Base-by-base conservation (phyloP, 352 stramenopile genomes). In the Globisporangium canariense region DNA sequence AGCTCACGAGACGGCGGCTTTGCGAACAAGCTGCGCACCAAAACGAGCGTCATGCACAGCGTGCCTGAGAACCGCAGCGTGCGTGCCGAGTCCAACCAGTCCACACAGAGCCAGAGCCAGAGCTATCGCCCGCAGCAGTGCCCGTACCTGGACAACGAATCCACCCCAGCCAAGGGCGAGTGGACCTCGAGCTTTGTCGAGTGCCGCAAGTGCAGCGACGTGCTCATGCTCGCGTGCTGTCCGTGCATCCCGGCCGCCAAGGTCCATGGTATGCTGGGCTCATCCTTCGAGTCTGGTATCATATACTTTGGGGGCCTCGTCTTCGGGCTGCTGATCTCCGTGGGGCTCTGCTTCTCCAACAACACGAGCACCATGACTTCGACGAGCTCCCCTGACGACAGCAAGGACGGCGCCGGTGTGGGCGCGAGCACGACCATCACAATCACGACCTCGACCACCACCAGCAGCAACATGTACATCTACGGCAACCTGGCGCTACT, bases 301-400 rank as follows among this genome's bases (percentile, higher is more conserved):
- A 51, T 84, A 36, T 82, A 75, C 65, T 86, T 77, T 55, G 75
- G 75, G 8, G 70, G 57, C 18, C 66, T 86, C 43, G 68, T 68
- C 2, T 78, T 79, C 51, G 71, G 66, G 20, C 56, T 76, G 18
- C 38, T 81, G 4, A 22, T 86, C 13, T 79, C 58, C 30, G n/a
- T 73, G 11, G 77, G 75, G 6, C 60, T 81, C 30, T 68, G 68
- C 51, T 67, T 63, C 32, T 67, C 63, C 2, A 70, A 70, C 53
- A 47, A 20, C 45, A 49, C 51, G 18, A 34, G 16, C 34, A 59
- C 22, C 5, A 11, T 38, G 20, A 59, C 43, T 1, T n/a, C 20
- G 13, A 20, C 47, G 25, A 47, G 18, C 20, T 34, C 40, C 11
- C 9, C 8, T 1, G 22, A 55, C 25, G 30, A 8, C n/a, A 46